Conservation (phyloP, 1,139 yeast species). For the Eremothecium cymbalariae region DNA sequence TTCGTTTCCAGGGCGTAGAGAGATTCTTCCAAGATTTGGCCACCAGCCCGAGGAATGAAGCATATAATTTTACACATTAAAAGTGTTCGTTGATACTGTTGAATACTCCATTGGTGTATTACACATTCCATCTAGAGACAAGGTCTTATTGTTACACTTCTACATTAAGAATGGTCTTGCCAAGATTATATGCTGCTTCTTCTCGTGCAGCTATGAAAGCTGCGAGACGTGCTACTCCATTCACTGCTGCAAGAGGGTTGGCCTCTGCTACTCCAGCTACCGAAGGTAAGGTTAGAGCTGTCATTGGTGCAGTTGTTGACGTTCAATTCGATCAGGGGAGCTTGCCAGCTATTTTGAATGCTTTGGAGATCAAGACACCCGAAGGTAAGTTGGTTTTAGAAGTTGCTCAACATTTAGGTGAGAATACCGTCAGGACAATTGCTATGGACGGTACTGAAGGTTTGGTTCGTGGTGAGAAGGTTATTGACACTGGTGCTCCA, state of each 20-base stretch:
- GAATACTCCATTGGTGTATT: too few species aligned
- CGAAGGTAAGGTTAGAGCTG: constrained; percentile 92
- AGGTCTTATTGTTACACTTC: constrained; percentile 6
- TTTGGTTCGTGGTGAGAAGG: constrained; percentile 94
- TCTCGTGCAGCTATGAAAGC: constrained; percentile 87
- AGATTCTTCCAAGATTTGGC: too few species aligned
- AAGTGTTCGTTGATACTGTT: too few species aligned
- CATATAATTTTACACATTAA: too few species aligned
- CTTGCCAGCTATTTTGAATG: constrained; percentile 95
- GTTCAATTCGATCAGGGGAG: constrained; percentile 97
- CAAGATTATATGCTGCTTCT: constrained; percentile 86
- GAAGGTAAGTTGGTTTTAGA: constrained; percentile 78
- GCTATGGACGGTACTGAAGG: constrained; percentile 99
- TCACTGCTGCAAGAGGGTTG: constrained; percentile 69
- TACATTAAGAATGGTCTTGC: constrained; percentile 49
- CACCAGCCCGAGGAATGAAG: too few species aligned
- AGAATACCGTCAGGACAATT: constrained; percentile 99
- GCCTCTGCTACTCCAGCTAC: constrained; percentile 81
- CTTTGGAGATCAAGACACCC: constrained; percentile 74
- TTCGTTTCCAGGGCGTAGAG: too few species aligned
- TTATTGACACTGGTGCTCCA: constrained; percentile 94
- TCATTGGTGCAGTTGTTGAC: constrained; percentile 99
- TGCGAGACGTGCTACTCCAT: constrained; percentile 65
- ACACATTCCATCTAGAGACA: too few species aligned
- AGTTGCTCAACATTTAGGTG: constrained; percentile 99